These are phyloP conservation scores for Whalleya microplaca DNA, from an alignment of 2,329 filamentous ascomycete species.

Conservation along the genomic window DNA sequence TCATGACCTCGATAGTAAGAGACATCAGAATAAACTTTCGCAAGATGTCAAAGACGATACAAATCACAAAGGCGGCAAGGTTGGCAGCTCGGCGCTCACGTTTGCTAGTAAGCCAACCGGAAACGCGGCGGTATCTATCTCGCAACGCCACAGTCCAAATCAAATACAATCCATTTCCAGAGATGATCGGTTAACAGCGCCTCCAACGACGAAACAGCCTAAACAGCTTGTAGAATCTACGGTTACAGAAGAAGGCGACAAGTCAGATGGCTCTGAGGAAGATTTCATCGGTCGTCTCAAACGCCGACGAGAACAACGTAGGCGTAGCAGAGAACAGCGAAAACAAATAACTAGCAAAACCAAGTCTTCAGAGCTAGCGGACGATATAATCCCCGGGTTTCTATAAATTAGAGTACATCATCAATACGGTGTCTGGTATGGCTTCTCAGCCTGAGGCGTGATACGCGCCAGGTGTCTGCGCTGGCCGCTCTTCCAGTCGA, in stretches of 20 bases:
- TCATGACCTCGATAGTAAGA: conserved; percentile 3
- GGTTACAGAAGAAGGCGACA: conserved; percentile 3
- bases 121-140: neutral
- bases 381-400: conserved; percentile 34
- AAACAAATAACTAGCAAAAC: conserved; percentile 18
- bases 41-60: conserved; percentile 9
- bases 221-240: neutral
- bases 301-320: conserved; percentile 29
- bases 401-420: conserved; percentile 23
- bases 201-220: neutral
- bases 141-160: neutral
- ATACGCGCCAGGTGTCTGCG: conserved; percentile 80
- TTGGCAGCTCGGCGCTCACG: conserved; percentile 19
- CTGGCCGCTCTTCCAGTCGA: conserved; percentile 82
- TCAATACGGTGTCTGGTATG: conserved; percentile 69
- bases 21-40: conserved; percentile 2
- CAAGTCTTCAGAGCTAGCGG: conserved; percentile 10
- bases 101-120: neutral
- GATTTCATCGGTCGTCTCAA: conserved; percentile 32
- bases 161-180: neutral
- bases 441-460: conserved; percentile 79
- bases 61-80: conserved; percentile 15
- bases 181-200: neutral
- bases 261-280: conserved; percentile 18
- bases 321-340: conserved; percentile 23